Evolutionary conservation across 2,329 filamentous ascomycete genomes (phyloP).

Genomic region (Colletotrichum sp.): DNA sequence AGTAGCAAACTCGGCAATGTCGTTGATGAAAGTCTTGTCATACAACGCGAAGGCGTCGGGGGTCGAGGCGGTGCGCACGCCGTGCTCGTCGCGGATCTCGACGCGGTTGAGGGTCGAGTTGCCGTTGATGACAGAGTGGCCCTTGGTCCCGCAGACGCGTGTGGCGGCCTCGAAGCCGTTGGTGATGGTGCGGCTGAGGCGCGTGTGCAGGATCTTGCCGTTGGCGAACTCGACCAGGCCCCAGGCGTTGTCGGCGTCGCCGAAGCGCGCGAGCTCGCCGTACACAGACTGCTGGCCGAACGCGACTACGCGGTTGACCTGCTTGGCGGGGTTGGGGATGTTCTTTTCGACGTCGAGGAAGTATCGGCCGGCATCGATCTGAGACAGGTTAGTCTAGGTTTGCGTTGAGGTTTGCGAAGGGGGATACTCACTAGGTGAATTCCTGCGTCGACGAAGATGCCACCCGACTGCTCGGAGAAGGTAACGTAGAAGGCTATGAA

Average conservation of each 20-base stretch:
- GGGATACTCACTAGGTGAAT: accelerated
- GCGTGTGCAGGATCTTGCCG: constrained; percentile 37
- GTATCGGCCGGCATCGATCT: background rate
- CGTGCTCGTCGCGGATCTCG: background rate
- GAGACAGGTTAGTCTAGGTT: accelerated
- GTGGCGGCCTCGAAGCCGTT: constrained; percentile 38
- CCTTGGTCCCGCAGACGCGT: constrained; percentile 25
- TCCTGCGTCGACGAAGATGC: background rate
- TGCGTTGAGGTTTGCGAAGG: accelerated
- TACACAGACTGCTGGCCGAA: background rate
- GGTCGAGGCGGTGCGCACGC: background rate
- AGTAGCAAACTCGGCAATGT: background rate
- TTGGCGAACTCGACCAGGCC: constrained; percentile 40
- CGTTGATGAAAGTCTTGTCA: background rate
- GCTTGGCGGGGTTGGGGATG: background rate
- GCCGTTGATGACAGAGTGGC: constrained; percentile 27
- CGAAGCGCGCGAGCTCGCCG: background rate
- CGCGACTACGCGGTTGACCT: background rate
- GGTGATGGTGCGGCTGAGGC: constrained; percentile 37
- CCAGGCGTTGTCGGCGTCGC: constrained; percentile 36
- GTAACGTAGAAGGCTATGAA: background rate
- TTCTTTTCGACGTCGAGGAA: background rate
- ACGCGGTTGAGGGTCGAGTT: constrained; percentile 19
- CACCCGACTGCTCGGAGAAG: background rate
- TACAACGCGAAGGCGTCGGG: background rate